These are phyloP conservation scores for Barbarea vulgaris DNA, from an alignment of 345 rosid species.

Conservation along the genomic window DNA sequence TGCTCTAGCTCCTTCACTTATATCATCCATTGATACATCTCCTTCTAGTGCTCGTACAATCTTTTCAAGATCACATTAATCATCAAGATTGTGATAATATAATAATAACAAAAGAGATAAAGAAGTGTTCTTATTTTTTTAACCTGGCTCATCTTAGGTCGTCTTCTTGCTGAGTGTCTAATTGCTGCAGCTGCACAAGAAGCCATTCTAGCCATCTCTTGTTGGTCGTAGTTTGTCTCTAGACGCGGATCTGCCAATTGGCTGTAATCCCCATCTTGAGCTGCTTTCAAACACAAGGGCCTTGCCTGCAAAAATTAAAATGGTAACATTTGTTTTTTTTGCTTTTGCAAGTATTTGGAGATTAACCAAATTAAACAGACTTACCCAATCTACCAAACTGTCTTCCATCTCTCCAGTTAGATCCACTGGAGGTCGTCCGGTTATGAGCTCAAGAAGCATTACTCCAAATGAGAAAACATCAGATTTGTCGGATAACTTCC, in stretches of 20 bases:
- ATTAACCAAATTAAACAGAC: not conserved
- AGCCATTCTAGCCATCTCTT: constrained; percentile 73
- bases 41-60: constrained; percentile 77
- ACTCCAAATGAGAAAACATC: constrained; percentile 93
- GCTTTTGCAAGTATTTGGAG: not conserved
- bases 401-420: constrained; percentile 65
- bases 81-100: constrained; percentile 15
- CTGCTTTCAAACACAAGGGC: constrained; percentile 54
- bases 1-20: constrained; percentile 53
- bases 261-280: constrained; percentile 55
- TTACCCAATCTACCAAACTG: constrained; percentile 91
- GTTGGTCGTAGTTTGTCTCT: constrained; percentile 50
- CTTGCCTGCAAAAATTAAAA: constrained; percentile 60
- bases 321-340: not conserved
- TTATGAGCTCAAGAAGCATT: constrained; percentile 79
- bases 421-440: constrained; percentile 76
- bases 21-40: constrained; percentile 59
- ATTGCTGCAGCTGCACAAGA: constrained; percentile 78
- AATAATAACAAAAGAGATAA: not conserved
- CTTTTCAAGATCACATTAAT: constrained; percentile 32
- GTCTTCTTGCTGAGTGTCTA: constrained; percentile 67
- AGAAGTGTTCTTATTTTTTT: not conserved
- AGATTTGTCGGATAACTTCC: constrained; percentile 85
- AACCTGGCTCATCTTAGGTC: constrained; percentile 94
- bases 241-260: constrained; percentile 68